Percentiles rank a stretch among this genome's conserved stretches.
Evolutionary conservation across 163 green algal species (phyloP).

Genomic region (Chlorella variabilis): DNA sequence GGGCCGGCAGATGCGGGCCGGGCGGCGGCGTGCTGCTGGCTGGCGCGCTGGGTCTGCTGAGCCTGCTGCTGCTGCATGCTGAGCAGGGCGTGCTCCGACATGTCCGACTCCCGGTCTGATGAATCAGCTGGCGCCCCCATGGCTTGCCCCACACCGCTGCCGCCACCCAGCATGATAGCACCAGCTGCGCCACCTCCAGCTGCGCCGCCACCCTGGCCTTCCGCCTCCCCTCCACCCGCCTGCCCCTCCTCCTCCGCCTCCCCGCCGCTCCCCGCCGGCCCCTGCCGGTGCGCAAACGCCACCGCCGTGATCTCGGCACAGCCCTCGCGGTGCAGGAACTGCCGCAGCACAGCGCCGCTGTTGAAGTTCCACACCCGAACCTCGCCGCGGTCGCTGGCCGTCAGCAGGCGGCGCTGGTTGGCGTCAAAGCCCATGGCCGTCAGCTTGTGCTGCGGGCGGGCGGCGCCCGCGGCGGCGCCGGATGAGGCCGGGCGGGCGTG

Average conservation of each 20-base stretch:
- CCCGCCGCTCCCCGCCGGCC: background rate
- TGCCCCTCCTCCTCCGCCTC: background rate
- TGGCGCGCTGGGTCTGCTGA: background rate
- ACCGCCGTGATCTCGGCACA: conserved; percentile 66
- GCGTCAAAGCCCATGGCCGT: conserved; percentile 82
- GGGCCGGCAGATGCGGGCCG: background rate
- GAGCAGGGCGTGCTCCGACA: conserved; percentile 2
- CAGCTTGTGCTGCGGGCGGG: conserved; percentile 41
- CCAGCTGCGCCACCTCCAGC: background rate
- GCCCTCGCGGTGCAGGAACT: conserved; percentile 58
- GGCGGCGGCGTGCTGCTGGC: background rate
- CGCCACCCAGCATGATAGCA: too few relatives aligned
- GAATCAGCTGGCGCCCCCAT: background rate
- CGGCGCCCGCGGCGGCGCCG: background rate
- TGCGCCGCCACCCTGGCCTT: too few relatives aligned
- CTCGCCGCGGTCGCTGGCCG: conserved; percentile 68
- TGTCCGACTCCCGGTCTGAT: background rate
- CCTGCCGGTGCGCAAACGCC: conserved; percentile 63
- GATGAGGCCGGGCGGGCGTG: background rate
- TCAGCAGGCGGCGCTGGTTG: conserved; percentile 81
- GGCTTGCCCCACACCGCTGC: too few relatives aligned
- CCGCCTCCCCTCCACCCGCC: background rate
- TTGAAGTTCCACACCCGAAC: conserved; percentile 93
- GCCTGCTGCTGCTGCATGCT: background rate
- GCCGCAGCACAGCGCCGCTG: conserved; percentile 73